A percentile compares a stretch with the other conserved stretches of the same genome.
These are phyloP conservation scores for Perkinsus marinus DNA, from an alignment of 169 alveolate genomes.

Conservation along the genomic window DNA sequence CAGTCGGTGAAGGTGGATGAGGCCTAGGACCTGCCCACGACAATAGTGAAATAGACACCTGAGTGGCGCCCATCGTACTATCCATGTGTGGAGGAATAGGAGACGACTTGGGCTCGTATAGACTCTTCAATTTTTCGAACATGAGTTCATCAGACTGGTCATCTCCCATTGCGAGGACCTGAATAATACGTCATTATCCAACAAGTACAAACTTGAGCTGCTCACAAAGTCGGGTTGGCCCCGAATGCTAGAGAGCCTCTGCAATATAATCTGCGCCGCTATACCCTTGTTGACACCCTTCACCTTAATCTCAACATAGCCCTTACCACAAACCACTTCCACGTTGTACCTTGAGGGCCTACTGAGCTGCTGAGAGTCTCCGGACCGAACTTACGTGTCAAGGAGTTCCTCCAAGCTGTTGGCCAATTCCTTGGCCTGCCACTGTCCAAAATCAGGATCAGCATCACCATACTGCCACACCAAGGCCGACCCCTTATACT, in stretches of 20 bases:
- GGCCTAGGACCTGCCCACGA: not conserved
- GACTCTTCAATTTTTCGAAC: not conserved
- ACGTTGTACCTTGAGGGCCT: conserved; percentile 25
- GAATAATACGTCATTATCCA: too few species aligned
- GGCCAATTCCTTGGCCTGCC: conserved; percentile 64
- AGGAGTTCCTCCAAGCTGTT: conserved; percentile 8
- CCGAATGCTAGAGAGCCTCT: conserved; percentile 8
- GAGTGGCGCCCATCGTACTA: too few species aligned
- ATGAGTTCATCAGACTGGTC: not conserved
- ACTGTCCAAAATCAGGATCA: conserved; percentile 64
- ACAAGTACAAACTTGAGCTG: not conserved
- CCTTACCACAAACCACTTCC: conserved; percentile 38
- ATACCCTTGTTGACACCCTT: conserved; percentile 32
- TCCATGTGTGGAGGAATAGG: not conserved
- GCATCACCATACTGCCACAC: conserved; percentile 64
- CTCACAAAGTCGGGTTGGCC: not conserved
- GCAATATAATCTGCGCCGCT: conserved; percentile 19
- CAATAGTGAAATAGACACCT: too few species aligned
- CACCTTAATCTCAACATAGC: conserved; percentile 38
- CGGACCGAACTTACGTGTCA: not conserved
- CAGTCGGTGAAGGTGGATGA: not conserved
- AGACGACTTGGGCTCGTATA: not conserved
- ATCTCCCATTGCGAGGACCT: not conserved
- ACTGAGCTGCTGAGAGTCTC: conserved; percentile 1
- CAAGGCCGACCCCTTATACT: conserved; percentile 51